phyloP scores from a whole-genome alignment of 768 basidiomycete species.

The Lactifluus hygrophoroides region DNA sequence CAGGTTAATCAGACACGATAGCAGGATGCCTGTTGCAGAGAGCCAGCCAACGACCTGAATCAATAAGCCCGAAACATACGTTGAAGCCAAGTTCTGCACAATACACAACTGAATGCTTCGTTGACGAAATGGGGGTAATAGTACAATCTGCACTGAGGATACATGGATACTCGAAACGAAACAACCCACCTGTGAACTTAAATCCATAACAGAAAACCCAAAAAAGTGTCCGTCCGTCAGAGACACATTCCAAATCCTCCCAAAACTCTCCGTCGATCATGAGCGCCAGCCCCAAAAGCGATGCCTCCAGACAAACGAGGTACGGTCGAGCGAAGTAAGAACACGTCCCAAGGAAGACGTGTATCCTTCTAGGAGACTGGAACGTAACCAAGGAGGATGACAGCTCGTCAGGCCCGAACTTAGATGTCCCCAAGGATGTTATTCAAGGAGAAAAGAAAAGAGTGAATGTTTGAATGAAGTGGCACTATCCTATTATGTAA shows the following conservation, averaged over 20 bases:
- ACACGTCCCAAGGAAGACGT: conserved; percentile 17
- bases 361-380: conserved; percentile 71
- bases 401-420: conserved; percentile 85
- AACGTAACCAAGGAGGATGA: conserved; percentile 85
- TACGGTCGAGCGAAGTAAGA: conserved; percentile 36
- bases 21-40: too few species aligned
- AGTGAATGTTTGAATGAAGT: conserved; percentile 30
- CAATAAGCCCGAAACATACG: too few species aligned
- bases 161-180: conserved; percentile 19
- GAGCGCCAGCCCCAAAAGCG: conserved; percentile 67
- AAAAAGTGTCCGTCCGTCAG: conserved; percentile 31
- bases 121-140: background rate
- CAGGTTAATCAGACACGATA: too few species aligned
- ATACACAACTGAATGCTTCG: background rate
- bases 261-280: conserved; percentile 40
- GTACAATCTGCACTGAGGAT: background rate
- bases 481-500: conserved; percentile 32
- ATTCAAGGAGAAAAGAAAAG: conserved; percentile 34
- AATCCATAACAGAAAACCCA: conserved; percentile 29
- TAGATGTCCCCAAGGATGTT: conserved; percentile 78
- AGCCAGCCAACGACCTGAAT: too few species aligned
- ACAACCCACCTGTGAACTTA: conserved; percentile 27
- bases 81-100: too few species aligned
- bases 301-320: conserved; percentile 48
- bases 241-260: conserved; percentile 30